A percentile compares a stretch with the other conserved stretches of the same genome.
Conservation (phyloP, 352 stramenopile genomes). For the Pythium grandisporangium region DNA sequence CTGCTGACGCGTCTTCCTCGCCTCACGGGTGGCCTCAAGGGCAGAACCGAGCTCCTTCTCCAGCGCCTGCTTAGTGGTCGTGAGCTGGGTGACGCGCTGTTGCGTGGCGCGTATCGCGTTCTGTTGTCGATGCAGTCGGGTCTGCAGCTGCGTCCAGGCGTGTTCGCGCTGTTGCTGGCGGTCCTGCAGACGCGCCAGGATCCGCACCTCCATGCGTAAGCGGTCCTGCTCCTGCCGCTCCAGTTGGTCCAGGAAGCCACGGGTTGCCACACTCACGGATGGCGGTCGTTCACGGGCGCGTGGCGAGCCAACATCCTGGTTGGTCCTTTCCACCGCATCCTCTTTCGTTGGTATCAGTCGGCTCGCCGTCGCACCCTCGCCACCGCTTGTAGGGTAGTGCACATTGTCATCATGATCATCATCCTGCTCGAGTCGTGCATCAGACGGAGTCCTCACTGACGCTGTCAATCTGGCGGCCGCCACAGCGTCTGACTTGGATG, state of each 20-base stretch:
- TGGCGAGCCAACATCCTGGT: too few species aligned
- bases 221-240: constrained; percentile 7
- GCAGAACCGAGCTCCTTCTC: constrained; percentile 24
- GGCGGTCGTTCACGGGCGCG: background rate
- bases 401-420: too few species aligned
- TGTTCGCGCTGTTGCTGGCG: constrained; percentile 1
- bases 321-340: too few species aligned
- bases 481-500: too few species aligned
- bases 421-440: too few species aligned
- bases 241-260: constrained; percentile 5
- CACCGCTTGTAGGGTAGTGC: too few species aligned
- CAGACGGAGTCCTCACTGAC: too few species aligned
- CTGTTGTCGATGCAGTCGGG: constrained; percentile 3
- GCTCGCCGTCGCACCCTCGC: too few species aligned
- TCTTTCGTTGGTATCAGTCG: too few species aligned
- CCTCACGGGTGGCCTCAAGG: constrained; percentile 11
- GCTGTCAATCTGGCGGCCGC: too few species aligned
- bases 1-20: constrained; percentile 22
- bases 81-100: constrained; percentile 3
- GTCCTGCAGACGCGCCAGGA: constrained; percentile 2
- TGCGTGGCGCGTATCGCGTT: constrained; percentile 8
- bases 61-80: constrained; percentile 15
- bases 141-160: constrained; percentile 6
- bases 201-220: constrained; percentile 5
- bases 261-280: too few species aligned